Evolutionary conservation across 139 green algal genomes (phyloP), one percentile per base, ranked within the genome.

Genomic region (Diplosphaera chodatii): DNA sequence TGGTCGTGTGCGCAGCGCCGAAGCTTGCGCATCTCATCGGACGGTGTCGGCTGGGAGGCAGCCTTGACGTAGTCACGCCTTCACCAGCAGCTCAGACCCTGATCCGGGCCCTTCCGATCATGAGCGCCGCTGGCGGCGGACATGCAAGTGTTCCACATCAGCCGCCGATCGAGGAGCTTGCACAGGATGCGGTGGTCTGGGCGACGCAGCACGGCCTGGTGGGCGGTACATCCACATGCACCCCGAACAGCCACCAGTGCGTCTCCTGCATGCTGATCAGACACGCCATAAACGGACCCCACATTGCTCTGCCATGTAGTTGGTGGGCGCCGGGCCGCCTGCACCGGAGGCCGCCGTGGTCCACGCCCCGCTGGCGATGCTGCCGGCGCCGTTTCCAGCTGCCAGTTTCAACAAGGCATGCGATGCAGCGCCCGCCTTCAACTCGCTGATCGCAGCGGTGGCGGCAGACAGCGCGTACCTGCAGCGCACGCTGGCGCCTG

Each of bases 281-380:
- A 22, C 25, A 22, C 29, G 21, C n/a, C 29, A 68, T 40, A 20
- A 18, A 1, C 28, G 28, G 13, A 32, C 37, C 20, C 23, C 2
- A 30, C 66, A 62, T 25, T 27, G 23, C 3, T 27, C 23, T 33
- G 22, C 37, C 32, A 25, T 32, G 34, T 40, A 86, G 83, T 67
- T 88, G 3, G 72, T 87, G 16, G 83, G 86, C 2, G 76, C 66
- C 29, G 80, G 71, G 16, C 29, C 68, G 10, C 20, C 63, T 21
- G 74, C 80, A 2, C 72, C 69, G 1, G 32, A 75, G 3, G 68
- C 63, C 10, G 78, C 83, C 1, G 67, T 86, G 4, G 77, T 95
- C 16, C 92, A 96, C 74, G 95, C 92, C 2, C 95, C 95, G 0
- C 48, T 99, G 41, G 78, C 92, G 0, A 73, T 97, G 16, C 69